Base-by-base conservation (phyloP, 495 filamentous ascomycete species). In the Penicillium arizonense region DNA sequence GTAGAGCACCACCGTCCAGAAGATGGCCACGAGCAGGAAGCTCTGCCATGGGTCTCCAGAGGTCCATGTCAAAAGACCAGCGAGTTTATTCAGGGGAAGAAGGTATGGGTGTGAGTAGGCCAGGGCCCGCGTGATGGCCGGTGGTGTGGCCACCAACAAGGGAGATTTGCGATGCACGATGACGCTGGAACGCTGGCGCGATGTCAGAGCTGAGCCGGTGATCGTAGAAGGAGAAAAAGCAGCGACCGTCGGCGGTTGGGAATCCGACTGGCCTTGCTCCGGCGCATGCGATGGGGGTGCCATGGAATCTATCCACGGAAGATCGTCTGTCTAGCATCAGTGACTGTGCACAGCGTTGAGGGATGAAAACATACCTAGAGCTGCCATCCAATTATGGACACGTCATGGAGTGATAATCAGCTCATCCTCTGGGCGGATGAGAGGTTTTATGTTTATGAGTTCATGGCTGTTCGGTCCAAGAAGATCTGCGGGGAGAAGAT, bases 151-250 rank as follows among this genome's bases (percentile, higher is more conserved):
- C 44, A 95, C 86, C 30, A 99, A 79, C 21, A 99, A 74, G 16
- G 95, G 94, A 4, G 89, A 95, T 71, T 97, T 99, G 66, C 94
- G 91, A 69, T 97, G 91, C 2, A 99, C 92, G 47, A 97, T 83
- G 58, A 97, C 89, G 52, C 90, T 94, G 35, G 89, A 93, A 42
- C 91, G 84, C 50, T 90, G 83, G 60, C 87, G 86, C 34, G 86
- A 85, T 20, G 84, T 84, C 44, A 87, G 76, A 21, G 87, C 82
- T 12, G 81, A 80, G 46, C 84, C 79, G 8, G 85, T 84, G 44
- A 88, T 79, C 40, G 88, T 90, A 18, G 82, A 79, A 28, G 94
- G 91, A 23, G 93, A 90, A 75, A 99, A 99, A 44, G 88, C 77
- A 52, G 90, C 91, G 58, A 87, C 77, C 14, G 90, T 95, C 14